Base-by-base conservation (phyloP, 345 rosid species). In the Gossypium bickii region DNA sequence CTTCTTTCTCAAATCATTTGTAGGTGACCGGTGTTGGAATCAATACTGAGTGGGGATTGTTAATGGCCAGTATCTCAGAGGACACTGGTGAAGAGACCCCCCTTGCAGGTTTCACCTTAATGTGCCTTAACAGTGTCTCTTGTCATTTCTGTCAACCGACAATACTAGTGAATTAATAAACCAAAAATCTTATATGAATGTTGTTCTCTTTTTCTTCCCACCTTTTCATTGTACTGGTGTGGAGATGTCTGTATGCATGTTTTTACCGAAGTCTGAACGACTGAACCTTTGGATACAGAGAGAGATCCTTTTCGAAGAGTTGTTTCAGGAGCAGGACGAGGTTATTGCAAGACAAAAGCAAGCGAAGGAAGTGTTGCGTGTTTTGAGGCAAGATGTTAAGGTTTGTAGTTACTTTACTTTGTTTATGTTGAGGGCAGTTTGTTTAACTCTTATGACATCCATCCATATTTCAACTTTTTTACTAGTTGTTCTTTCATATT, bases 291-390 rank as follows among this genome's bases (percentile, higher is more conserved):
- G n/a, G 43, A 65, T 17, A 25, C 58, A 71, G 81, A 85, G 88
- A 71, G 82, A 85, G 48, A 56, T 38, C 66, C 79, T 78, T 16
- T 72, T 76, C 12, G 85, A 85, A 74, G 83, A 81, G 64, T 57
- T 83, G 63, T 81, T 85, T 17, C 79, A 78, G 78, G 88, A 85
- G 79, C 55, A 67, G 11, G 83, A 80, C 0, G 85, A 75, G 48
- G 9, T 78, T 43, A 76, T 20, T 12, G 41, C 49, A 41, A 71
- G 75, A 65, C 78, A 85, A 80, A 74, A 74, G 57, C 74, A 29
- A 0, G 71, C 81, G 1, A 60, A 17, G 25, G 85, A 80, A 73
- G 22, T 72, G 45, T 72, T 51, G 67, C 59, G 1, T 59, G 81
- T 77, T 71, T 64, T 83, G 53, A 68, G 80, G 63, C 82, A 83